These are phyloP conservation scores for Myotisia sp. DNA, from an alignment of 2,329 filamentous ascomycete genomes.

Conservation along the genomic window DNA sequence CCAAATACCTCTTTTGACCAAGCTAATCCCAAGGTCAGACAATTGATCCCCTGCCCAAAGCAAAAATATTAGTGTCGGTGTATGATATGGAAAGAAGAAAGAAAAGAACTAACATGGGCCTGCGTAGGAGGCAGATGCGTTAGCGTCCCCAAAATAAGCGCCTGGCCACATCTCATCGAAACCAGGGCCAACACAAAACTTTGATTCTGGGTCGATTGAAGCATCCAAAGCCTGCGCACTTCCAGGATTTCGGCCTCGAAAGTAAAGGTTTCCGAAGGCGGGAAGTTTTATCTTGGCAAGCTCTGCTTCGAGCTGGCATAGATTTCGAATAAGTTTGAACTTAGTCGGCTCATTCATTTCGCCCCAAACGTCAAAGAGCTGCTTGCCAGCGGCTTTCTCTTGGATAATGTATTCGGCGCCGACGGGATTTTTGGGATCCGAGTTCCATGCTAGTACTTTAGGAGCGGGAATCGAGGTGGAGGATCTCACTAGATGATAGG, in stretches of 20 bases:
- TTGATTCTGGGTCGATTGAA: background rate
- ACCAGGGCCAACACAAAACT: slow-evolving; percentile 2
- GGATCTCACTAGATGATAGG: slow-evolving; percentile 11
- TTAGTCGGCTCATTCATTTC: background rate
- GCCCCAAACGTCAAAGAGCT: slow-evolving; percentile 3
- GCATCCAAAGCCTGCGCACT: background rate
- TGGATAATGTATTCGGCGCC: slow-evolving; percentile 12
- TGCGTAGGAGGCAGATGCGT: background rate
- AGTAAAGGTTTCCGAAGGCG: slow-evolving; percentile 2
- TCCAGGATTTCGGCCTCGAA: slow-evolving; percentile 1
- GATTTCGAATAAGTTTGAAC: background rate
- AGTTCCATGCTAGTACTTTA: slow-evolving; percentile 16
- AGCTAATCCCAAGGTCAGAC: background rate
- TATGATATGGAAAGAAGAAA: too few species aligned
- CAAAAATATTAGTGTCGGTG: background rate
- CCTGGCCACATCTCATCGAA: background rate
- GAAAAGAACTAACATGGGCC: slow-evolving; percentile 3
- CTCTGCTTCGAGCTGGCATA: background rate
- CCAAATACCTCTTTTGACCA: background rate
- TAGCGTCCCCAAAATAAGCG: background rate
- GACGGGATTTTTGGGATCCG: slow-evolving; percentile 10
- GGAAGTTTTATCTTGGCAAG: background rate
- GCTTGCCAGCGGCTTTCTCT: slow-evolving; percentile 6
- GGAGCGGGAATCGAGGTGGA: slow-evolving; percentile 17
- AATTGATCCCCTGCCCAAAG: background rate